These are phyloP conservation scores for Vaccinium macrocarpon DNA, from an alignment of 148 eudicot genomes.

Conservation along the genomic window DNA sequence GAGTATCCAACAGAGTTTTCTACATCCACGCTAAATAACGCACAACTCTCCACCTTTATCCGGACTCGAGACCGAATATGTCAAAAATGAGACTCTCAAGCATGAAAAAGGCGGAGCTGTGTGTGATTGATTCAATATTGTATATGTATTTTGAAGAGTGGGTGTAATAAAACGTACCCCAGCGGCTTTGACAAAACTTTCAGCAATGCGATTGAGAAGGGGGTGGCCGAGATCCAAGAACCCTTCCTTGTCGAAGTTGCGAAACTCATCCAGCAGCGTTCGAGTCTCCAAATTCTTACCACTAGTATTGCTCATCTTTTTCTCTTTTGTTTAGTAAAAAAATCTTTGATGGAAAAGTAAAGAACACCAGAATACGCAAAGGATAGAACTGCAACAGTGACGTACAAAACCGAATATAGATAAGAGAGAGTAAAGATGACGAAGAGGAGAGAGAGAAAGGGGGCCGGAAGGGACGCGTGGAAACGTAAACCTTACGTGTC, in stretches of 20 bases:
- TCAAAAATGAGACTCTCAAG: no score
- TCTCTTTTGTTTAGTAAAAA: background rate
- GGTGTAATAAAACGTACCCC: conserved; percentile 35
- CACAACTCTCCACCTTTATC: no score
- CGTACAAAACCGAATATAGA: background rate
- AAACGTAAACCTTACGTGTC: background rate
- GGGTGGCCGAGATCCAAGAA: conserved; percentile 82
- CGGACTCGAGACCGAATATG: no score
- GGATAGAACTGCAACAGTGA: background rate
- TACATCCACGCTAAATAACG: no score
- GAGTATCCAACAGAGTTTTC: no score
- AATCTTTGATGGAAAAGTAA: background rate
- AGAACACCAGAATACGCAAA: background rate
- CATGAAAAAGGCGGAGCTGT: no score
- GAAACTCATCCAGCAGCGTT: conserved; percentile 56
- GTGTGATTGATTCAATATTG: background rate
- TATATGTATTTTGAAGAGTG: background rate
- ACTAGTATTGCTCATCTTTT: background rate
- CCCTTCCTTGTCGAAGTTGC: conserved; percentile 52
- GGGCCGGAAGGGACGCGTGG: background rate
- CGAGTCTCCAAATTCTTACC: conserved; percentile 32
- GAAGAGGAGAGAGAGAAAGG: background rate
- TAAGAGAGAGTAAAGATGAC: no score
- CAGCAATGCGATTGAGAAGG: conserved; percentile 79
- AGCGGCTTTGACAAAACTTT: conserved; percentile 78